Base-by-base conservation (phyloP, 1,139 yeast genomes). In the Fermentozyma sake region DNA sequence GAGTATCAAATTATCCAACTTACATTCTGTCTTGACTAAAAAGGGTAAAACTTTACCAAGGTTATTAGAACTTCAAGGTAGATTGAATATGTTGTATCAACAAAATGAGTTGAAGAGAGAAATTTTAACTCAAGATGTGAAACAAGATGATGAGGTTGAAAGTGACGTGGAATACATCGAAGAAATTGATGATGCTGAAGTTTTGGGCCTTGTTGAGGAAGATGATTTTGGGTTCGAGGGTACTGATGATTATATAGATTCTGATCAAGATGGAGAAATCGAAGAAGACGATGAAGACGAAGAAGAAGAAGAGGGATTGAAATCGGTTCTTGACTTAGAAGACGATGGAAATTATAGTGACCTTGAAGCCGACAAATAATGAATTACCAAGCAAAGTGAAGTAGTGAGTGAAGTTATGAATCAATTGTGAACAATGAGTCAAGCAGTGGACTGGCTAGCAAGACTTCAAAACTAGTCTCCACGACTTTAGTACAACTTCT, bases 31-130 rank as follows among this genome's bases (percentile, higher is more conserved):
- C 3, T 65, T 91, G 44, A 68, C 78, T 20, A 76, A 77, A 43
- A 80, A 89, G 41, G 82, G 94, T 0, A 71, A 74, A 23, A 75
- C 87, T 4, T 64, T 91, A 31, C 91, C 95, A 4, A 74, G 87
- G 42, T 63, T 93, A 30, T 61, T 87, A 42, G 85, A 89, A 24
- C 62, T 93, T 33, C 94, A 87, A 47, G 94, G 95, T 11, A 76
- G 91, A 38, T 60, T 91, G 35, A 79, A 77, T 35, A 71, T 83
- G 53, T 64, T 87, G 20, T 66, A 76, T 41, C 78, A 87, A 19
- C 94, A 81, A 50, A 67, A 78, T 33, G 77, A 72, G 30, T 60
- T 86, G 39, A 76, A 93, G 45, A 61, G 69, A 20, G 85, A 78
- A 33, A 58, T 77, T 14, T 53, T 65, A 25, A 43, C 33, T 7